A percentile compares a stretch with the other conserved stretches of the same genome.
These are phyloP conservation scores for Rubia yunnanensis DNA, from an alignment of 257 asterid genomes.

Conservation along the genomic window DNA sequence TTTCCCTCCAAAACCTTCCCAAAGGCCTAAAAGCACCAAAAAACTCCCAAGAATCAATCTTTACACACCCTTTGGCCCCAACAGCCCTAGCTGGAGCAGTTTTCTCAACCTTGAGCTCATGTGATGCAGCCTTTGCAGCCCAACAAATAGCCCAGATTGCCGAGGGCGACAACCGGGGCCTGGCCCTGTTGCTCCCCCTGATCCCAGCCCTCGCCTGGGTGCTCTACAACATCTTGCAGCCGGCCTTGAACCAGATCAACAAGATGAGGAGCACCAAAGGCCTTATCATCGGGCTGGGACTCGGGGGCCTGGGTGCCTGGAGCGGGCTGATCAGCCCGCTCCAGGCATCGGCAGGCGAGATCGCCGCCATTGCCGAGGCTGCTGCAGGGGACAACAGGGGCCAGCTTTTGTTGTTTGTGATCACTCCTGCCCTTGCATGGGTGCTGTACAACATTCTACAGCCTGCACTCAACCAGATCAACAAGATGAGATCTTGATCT, in stretches of 20 bases:
- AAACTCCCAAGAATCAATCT: constrained; percentile 7
- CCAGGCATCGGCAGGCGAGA: constrained; percentile 53
- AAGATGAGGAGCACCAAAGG: constrained; percentile 62
- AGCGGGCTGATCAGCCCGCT: constrained; percentile 35
- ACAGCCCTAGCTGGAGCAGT: constrained; percentile 67
- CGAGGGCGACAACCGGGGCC: constrained; percentile 80
- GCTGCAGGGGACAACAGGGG: constrained; percentile 71
- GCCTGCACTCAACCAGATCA: constrained; percentile 93
- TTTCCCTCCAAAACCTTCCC: constrained; percentile 45
- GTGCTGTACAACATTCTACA: constrained; percentile 73
- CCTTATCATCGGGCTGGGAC: constrained; percentile 56
- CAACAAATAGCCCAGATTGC: constrained; percentile 87
- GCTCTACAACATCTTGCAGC: constrained; percentile 77
- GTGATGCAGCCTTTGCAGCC: constrained; percentile 72
- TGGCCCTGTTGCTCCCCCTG: constrained; percentile 61
- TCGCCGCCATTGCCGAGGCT: constrained; percentile 44
- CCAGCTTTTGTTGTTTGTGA: constrained; percentile 62
- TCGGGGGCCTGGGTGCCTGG: constrained; percentile 46
- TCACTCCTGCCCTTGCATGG: constrained; percentile 83
- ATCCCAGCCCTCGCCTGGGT: constrained; percentile 89
- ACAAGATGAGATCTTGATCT: constrained; percentile 60
- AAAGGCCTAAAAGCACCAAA: constrained; percentile 15
- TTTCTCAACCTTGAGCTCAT: constrained; percentile 61
- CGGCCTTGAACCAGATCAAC: constrained; percentile 80
- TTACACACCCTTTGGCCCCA: constrained; percentile 19